phyloP scores from a whole-genome alignment of 352 stramenopile species.

The Peronospora destructor region DNA sequence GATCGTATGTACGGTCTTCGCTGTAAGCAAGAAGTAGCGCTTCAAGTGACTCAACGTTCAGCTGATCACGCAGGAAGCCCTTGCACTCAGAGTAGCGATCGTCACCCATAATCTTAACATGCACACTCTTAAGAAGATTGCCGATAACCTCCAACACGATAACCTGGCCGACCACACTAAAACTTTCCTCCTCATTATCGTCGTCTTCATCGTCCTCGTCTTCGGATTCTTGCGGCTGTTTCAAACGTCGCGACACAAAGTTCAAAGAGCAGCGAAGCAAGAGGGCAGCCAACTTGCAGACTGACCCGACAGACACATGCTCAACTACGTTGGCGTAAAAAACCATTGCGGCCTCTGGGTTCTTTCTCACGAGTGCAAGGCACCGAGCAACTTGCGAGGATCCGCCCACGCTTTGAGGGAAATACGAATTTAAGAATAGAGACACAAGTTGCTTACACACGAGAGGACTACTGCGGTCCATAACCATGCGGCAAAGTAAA shows the following conservation, averaged over 20 bases:
- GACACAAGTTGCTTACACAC: conserved; percentile 74
- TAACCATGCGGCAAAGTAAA: conserved; percentile 62
- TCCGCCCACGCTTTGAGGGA: conserved; percentile 70
- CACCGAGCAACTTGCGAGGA: conserved; percentile 79
- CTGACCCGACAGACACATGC: conserved; percentile 65
- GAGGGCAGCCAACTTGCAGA: conserved; percentile 75
- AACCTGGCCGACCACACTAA: conserved; percentile 60
- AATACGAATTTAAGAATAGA: conserved; percentile 85
- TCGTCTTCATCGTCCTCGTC: conserved; percentile 55
- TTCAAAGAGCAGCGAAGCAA: conserved; percentile 71
- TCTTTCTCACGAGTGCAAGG: conserved; percentile 73
- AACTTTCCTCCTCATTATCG: conserved; percentile 58
- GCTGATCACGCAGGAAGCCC: conserved; percentile 56
- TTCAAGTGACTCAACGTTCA: conserved; percentile 57
- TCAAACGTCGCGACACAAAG: conserved; percentile 64
- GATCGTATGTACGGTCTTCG: conserved; percentile 47
- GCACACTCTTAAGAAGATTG: conserved; percentile 64
- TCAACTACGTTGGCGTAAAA: conserved; percentile 78
- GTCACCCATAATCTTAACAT: conserved; percentile 63
- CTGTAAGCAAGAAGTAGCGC: conserved; percentile 59
- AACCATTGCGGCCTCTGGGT: conserved; percentile 70
- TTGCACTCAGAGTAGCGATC: conserved; percentile 68
- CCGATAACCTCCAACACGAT: conserved; percentile 72
- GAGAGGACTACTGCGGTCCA: conserved; percentile 46
- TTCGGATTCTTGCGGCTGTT: conserved; percentile 27